Evolutionary conservation across 208 protist species (phyloP).

Genomic region (Leptomonas pyrrhocoris): DNA sequence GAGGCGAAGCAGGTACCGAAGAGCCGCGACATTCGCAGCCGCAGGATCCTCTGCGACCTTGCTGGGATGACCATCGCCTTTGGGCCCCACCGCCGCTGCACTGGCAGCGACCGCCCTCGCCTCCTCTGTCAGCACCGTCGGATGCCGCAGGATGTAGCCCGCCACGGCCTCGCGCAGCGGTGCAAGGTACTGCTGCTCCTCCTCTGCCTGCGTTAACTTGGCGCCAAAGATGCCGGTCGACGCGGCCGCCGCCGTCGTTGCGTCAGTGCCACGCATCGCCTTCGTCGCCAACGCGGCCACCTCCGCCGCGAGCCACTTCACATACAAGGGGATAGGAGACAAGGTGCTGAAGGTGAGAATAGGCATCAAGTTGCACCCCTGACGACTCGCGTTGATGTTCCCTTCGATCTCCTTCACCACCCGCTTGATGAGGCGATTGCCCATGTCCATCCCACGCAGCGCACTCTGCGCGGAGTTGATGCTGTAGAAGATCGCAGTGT

Average conservation of each 20-base stretch:
- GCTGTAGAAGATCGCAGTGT: slow-evolving; percentile 90
- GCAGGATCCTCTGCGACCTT: too few relatives aligned
- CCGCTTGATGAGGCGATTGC: slow-evolving; percentile 87
- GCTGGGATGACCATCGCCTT: not conserved
- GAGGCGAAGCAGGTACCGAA: slow-evolving; percentile 27
- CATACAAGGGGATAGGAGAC: slow-evolving; percentile 83
- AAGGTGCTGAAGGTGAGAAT: slow-evolving; percentile 82
- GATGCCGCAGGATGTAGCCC: slow-evolving; percentile 38
- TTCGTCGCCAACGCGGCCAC: slow-evolving; percentile 37
- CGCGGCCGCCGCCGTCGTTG: not conserved
- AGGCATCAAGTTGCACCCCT: slow-evolving; percentile 29
- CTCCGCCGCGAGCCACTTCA: slow-evolving; percentile 66
- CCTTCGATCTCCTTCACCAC: slow-evolving; percentile 81
- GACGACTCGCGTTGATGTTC: slow-evolving; percentile 61
- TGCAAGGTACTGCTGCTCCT: slow-evolving; percentile 30
- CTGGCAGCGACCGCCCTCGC: slow-evolving; percentile 1
- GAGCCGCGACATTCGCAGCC: slow-evolving; percentile 19
- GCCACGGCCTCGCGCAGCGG: slow-evolving; percentile 47
- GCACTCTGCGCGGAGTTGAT: slow-evolving; percentile 84
- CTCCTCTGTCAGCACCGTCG: slow-evolving; percentile 8
- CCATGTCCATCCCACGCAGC: slow-evolving; percentile 84
- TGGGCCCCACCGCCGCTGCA: not conserved
- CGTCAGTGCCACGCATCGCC: not conserved
- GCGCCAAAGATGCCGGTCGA: slow-evolving; percentile 46
- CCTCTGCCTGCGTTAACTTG: slow-evolving; percentile 17